Evolutionary conservation across 352 stramenopile genomes (phyloP).

Genomic region (Labyrinthula sp.): DNA sequence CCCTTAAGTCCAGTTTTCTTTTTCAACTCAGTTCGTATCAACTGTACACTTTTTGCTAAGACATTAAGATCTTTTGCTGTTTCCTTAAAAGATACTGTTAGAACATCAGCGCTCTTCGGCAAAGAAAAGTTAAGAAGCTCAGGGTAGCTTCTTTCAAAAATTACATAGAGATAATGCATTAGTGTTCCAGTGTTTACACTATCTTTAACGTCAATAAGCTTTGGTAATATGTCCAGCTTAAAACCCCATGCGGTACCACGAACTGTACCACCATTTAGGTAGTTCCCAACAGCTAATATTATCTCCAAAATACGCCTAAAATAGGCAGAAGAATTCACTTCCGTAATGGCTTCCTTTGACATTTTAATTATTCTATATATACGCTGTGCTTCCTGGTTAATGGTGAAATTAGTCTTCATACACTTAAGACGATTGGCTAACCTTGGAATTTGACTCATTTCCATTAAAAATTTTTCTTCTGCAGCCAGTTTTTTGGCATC

Average conservation of each 20-base stretch:
- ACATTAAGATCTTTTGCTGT: slow-evolving; percentile 25
- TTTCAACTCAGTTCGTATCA: slow-evolving; percentile 11
- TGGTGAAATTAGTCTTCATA: slow-evolving; percentile 8
- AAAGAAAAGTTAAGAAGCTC: slow-evolving; percentile 19
- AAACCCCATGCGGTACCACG: slow-evolving; percentile 65
- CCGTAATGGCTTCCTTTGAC: slow-evolving; percentile 1
- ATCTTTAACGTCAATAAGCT: slow-evolving; percentile 54
- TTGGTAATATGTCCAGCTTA: slow-evolving; percentile 62
- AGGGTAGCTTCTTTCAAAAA: slow-evolving; percentile 17
- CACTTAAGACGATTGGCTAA: slow-evolving; percentile 7
- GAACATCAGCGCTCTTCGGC: slow-evolving; percentile 2
- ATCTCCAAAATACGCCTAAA: slow-evolving; percentile 13
- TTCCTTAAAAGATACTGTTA: slow-evolving; percentile 18
- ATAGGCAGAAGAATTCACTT: slow-evolving; percentile 12
- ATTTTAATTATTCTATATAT: slow-evolving; percentile 16
- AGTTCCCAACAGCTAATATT: slow-evolving; percentile 65
- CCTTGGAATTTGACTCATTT: slow-evolving; percentile 10
- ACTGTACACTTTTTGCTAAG: slow-evolving; percentile 6
- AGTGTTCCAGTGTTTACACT: slow-evolving; percentile 31
- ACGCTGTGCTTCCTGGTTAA: slow-evolving; percentile 9
- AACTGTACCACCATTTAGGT: slow-evolving; percentile 61
- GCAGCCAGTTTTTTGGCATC: slow-evolving; percentile 10
- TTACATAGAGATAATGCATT: slow-evolving; percentile 28
- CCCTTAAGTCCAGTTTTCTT: slow-evolving; percentile 2
- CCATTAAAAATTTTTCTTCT: slow-evolving; percentile 18